These are phyloP conservation scores for Pythium scleroteichum DNA, from an alignment of 352 stramenopile genomes.

Conservation along the genomic window DNA sequence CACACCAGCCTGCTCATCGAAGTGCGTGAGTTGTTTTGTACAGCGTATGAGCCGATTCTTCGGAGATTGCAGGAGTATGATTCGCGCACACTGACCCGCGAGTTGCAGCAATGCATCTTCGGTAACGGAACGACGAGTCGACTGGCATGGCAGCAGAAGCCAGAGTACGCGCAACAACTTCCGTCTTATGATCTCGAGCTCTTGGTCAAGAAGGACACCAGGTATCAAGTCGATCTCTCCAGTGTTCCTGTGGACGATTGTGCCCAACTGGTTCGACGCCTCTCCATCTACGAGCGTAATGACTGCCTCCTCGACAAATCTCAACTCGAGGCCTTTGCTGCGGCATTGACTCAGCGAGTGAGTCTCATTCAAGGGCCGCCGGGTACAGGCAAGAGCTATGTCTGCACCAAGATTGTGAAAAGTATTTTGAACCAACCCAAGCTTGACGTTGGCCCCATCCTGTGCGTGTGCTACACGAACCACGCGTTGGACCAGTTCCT, in stretches of 20 bases:
- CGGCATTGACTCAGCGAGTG: constrained; percentile 68
- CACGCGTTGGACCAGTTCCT: constrained; percentile 91
- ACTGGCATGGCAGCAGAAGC: constrained; percentile 10
- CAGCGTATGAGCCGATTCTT: constrained; percentile 50
- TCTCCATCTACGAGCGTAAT: constrained; percentile 5
- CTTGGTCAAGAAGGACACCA: background rate
- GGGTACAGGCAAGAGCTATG: constrained; percentile 84
- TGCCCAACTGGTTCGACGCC: background rate
- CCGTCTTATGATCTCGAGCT: constrained; percentile 9
- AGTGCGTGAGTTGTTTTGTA: constrained; percentile 54
- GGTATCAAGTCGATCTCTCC: too few species aligned
- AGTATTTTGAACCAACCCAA: constrained; percentile 50
- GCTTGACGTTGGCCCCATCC: constrained; percentile 43
- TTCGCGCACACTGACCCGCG: constrained; percentile 22
- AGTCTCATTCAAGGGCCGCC: constrained; percentile 82
- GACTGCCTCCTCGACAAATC: constrained; percentile 44
- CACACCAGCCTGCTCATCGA: constrained; percentile 36
- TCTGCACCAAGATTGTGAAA: constrained; percentile 71
- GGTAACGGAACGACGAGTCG: constrained; percentile 16
- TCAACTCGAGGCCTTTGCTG: constrained; percentile 64
- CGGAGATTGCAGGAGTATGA: constrained; percentile 36
- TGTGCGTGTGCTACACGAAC: constrained; percentile 91
- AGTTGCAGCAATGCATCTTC: constrained; percentile 42
- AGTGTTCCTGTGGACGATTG: constrained; percentile 4
- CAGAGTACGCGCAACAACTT: constrained; percentile 13